These are phyloP conservation scores for Sporisorium sorghi DNA, from an alignment of 1,284 basidiomycete species.

Conservation along the genomic window DNA sequence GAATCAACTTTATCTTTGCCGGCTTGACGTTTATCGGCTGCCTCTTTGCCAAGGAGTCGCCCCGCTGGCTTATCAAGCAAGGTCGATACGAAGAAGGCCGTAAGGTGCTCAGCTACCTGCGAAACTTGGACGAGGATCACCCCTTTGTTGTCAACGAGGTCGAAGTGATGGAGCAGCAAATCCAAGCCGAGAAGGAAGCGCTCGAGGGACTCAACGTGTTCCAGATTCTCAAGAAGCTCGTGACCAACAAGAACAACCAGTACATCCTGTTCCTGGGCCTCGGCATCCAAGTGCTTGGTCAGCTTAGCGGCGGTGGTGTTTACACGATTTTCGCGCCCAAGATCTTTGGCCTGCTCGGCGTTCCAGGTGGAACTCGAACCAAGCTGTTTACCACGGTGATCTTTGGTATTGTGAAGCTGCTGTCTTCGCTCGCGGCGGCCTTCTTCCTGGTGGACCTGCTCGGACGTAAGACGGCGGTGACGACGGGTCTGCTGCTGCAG, in stretches of 20 bases:
- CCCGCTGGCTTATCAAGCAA: conserved; percentile 56
- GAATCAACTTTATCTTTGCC: conserved; percentile 58
- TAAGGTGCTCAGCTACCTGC: conserved; percentile 43
- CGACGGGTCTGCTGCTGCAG: conserved; percentile 47
- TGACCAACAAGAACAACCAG: conserved; percentile 49
- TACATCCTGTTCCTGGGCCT: conserved; percentile 50
- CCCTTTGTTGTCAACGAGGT: conserved; percentile 45
- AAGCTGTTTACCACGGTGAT: conserved; percentile 52
- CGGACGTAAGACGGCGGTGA: conserved; percentile 50
- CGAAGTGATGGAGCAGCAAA: conserved; percentile 46
- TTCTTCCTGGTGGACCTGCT: conserved; percentile 58
- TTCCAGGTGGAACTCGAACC: conserved; percentile 41
- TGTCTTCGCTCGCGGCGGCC: conserved; percentile 51
- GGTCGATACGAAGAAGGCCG: conserved; percentile 47
- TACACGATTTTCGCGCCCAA: conserved; percentile 54
- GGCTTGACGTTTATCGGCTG: conserved; percentile 45
- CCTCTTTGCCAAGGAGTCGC: conserved; percentile 53
- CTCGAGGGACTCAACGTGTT: conserved; percentile 38
- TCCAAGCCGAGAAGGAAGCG: conserved; percentile 38
- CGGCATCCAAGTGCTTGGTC: conserved; percentile 58
- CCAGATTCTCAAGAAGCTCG: conserved; percentile 46
- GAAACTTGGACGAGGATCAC: conserved; percentile 46
- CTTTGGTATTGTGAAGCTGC: conserved; percentile 58
- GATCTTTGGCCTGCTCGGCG: conserved; percentile 50
- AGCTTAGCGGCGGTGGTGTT: conserved; percentile 52